These are phyloP conservation scores for Hyaloperonospora brassicae DNA, from an alignment of 352 stramenopile species.

Conservation along the genomic window DNA sequence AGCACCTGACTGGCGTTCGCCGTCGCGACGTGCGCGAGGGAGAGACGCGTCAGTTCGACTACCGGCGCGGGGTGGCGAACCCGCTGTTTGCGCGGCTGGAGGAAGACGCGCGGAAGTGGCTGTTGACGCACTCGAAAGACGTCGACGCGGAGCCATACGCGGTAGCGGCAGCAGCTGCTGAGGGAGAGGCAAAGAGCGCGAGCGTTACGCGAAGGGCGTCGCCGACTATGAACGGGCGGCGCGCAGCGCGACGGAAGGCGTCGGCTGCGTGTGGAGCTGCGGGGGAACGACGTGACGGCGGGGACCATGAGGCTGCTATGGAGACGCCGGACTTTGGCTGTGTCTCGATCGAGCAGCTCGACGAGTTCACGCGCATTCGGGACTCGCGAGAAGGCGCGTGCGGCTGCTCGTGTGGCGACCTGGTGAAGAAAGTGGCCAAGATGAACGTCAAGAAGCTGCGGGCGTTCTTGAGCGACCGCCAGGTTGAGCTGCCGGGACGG, in stretches of 20 bases:
- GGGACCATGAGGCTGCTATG: slow-evolving; percentile 21
- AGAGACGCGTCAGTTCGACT: slow-evolving; percentile 80
- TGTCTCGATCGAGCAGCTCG: slow-evolving; percentile 73
- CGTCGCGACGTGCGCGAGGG: slow-evolving; percentile 43
- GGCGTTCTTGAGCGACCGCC: slow-evolving; percentile 50
- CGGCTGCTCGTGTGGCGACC: slow-evolving; percentile 72
- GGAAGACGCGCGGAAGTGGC: slow-evolving; percentile 57
- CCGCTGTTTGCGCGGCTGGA: slow-evolving; percentile 68
- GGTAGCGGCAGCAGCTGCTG: slow-evolving; percentile 1
- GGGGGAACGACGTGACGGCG: slow-evolving; percentile 9
- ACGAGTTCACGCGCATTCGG: slow-evolving; percentile 75
- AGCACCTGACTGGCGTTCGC: slow-evolving; percentile 57
- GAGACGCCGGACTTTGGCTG: slow-evolving; percentile 60
- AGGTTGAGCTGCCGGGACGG: slow-evolving; percentile 36
- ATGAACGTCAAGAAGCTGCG: slow-evolving; percentile 82
- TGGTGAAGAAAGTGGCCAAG: slow-evolving; percentile 76
- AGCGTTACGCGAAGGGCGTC: slow-evolving; percentile 26
- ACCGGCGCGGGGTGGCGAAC: slow-evolving; percentile 58
- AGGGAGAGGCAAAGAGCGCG: background rate
- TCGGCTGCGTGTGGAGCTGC: slow-evolving; percentile 19
- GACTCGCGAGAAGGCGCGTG: slow-evolving; percentile 68
- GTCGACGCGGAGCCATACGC: slow-evolving; percentile 15
- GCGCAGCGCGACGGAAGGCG: slow-evolving; percentile 25
- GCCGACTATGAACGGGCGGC: slow-evolving; percentile 13
- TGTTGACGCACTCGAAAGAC: slow-evolving; percentile 45